These are phyloP conservation scores for Wickerhamomyces bovis DNA, from an alignment of 805 yeast species.

Conservation along the genomic window DNA sequence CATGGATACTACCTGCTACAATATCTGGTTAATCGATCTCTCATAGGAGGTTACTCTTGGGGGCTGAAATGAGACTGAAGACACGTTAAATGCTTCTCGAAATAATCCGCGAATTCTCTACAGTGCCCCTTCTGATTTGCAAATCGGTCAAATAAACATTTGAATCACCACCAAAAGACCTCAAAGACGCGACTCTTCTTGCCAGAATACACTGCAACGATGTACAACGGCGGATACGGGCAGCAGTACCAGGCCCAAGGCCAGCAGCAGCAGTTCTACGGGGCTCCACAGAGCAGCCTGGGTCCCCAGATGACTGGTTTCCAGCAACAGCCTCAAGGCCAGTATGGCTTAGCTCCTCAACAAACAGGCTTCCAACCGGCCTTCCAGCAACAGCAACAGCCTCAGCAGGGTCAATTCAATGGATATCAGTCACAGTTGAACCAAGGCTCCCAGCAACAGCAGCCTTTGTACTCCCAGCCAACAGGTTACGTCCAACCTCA, in stretches of 20 bases:
- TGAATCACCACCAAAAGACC: not conserved
- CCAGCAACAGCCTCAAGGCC: constrained; percentile 16
- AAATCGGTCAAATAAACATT: too few species aligned
- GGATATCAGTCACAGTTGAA: constrained; percentile 8
- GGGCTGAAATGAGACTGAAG: too few species aligned
- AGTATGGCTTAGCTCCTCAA: constrained; percentile 19
- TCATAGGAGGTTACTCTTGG: too few species aligned
- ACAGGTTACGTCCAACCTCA: constrained; percentile 16
- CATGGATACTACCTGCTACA: too few species aligned
- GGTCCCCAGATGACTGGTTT: constrained; percentile 16
- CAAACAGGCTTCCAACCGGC: constrained; percentile 23
- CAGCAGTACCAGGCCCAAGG: constrained; percentile 7
- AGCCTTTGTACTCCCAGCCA: constrained; percentile 15
- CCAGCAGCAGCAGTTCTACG: constrained; percentile 12
- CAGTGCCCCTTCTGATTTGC: not conserved
- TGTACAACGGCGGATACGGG: constrained; percentile 11
- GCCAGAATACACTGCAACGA: not conserved
- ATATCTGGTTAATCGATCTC: too few species aligned
- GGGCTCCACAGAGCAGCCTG: constrained; percentile 2
- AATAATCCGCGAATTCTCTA: not conserved
- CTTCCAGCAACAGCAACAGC: constrained; percentile 13
- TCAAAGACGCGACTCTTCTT: not conserved
- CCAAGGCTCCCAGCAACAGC: constrained; percentile 12
- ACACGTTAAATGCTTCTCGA: not conserved
- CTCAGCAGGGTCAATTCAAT: constrained; percentile 16